phyloP scores from a whole-genome alignment of 2,329 filamentous ascomycete species.

The Scedosporium dehoogii region DNA sequence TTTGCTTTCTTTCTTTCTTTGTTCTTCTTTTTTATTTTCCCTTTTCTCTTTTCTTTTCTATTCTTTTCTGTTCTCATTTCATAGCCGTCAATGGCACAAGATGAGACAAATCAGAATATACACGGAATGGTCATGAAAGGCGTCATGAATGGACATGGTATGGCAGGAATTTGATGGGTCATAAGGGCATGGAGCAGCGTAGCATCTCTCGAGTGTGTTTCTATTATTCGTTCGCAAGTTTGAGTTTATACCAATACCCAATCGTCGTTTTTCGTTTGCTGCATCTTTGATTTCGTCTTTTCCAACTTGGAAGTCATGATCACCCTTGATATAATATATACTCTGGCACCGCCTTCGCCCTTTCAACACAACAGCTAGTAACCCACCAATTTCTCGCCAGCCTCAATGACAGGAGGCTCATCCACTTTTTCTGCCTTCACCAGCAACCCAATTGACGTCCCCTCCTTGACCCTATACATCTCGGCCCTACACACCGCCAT shows the following conservation, averaged over 20 bases:
- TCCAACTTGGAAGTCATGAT: neutral
- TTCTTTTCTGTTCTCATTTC: neutral
- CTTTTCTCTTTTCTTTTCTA: neutral
- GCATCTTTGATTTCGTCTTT: neutral
- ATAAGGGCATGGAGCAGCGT: neutral
- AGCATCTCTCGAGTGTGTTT: neutral
- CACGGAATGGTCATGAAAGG: too few species aligned
- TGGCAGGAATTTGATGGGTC: neutral
- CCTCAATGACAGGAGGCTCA: slow-evolving; percentile 5
- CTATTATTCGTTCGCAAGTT: neutral
- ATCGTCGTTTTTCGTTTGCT: neutral
- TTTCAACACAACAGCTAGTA: neutral
- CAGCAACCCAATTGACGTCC: slow-evolving; percentile 42
- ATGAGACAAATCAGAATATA: too few species aligned
- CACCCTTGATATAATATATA: neutral
- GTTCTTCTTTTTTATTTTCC: neutral
- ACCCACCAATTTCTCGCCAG: slow-evolving; percentile 6
- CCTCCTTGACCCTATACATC: slow-evolving; percentile 38
- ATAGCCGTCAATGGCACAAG: neutral
- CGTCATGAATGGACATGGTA: too few species aligned
- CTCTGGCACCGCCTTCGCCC: neutral
- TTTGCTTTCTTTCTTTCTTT: neutral
- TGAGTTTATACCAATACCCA: neutral
- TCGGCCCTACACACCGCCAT: slow-evolving; percentile 30
- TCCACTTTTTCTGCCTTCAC: slow-evolving; percentile 29